Evolutionary conservation across 495 filamentous ascomycete species (phyloP), one percentile per base, ranked within the genome.

Genomic region (Aspergillus sparsus): DNA sequence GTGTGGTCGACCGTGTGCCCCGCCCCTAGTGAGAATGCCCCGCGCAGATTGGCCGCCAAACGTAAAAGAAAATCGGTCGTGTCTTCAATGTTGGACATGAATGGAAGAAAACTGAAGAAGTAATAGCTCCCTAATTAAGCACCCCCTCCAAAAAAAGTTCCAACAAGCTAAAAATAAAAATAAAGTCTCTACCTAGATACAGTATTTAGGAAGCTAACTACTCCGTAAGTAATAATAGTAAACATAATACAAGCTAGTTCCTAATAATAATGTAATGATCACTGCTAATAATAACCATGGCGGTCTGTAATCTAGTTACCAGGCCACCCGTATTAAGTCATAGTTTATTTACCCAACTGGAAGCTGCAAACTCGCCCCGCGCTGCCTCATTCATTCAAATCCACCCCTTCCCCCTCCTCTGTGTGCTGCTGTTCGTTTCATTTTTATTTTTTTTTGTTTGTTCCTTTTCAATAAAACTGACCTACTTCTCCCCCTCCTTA

Each of bases 1-100:
- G 49, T 32, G 27, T 44, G 32, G 15, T 33, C 4, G 42, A 47
- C 37, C 50, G 53, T 41, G 36, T 35, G 57, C 62, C 57, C 62
- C 62, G 57, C 62, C 57, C 11, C 31, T 55, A 6, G 11, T 42
- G 16, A 33, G 53, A 34, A 32, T 33, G 60, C 54, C 32, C 50
- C 50, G 39, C 57, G 33, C 46, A 60, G 52, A 63, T 63, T 63
- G 62, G 62, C 35, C 51, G 53, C 42, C 52, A 39, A 47, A 45
- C 11, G 37, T 53, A 55, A 52, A 37, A 53, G 53, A 52, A 54
- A 16, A 31, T 35, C 32, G 12, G 49, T 16, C 13, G 16, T 47
- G n/a, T 47, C 44, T 47, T 47, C 44, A 21, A 5, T 10, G 15
- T 21, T 21, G n/a, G 9, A 16, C 44, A 21, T 6, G 27, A 60